Percentiles rank a stretch among this genome's conserved stretches.
These are phyloP conservation scores for Aspergillus pseudoterreus DNA, from an alignment of 2,329 filamentous ascomycete species.

Conservation along the genomic window DNA sequence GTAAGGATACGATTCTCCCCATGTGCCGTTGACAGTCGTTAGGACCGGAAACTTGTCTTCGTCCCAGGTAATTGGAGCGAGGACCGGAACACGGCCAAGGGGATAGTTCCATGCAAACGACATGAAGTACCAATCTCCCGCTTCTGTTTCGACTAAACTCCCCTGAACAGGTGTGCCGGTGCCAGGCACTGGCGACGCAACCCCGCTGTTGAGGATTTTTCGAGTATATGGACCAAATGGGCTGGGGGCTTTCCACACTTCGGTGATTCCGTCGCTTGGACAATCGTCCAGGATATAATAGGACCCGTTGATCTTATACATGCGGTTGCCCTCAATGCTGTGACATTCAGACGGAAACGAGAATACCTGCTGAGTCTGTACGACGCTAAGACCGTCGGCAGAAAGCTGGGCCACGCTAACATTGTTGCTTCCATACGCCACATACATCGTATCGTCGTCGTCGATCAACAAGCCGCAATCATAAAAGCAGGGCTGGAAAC, in stretches of 20 bases:
- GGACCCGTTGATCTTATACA: slow-evolving; percentile 47
- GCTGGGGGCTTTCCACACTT: slow-evolving; percentile 37
- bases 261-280: slow-evolving; percentile 45
- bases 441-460: slow-evolving; percentile 57
- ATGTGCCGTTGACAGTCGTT: slow-evolving; percentile 42
- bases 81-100: slow-evolving; percentile 54
- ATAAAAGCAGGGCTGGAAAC: slow-evolving; percentile 52
- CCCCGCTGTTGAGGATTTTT: slow-evolving; percentile 41
- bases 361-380: slow-evolving; percentile 46
- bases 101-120: slow-evolving; percentile 56
- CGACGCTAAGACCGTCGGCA: slow-evolving; percentile 46
- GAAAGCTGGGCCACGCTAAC: slow-evolving; percentile 52
- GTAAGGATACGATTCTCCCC: slow-evolving; percentile 37
- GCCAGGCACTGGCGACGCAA: slow-evolving; percentile 43
- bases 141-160: slow-evolving; percentile 50
- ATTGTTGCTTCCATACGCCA: slow-evolving; percentile 51
- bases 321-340: slow-evolving; percentile 41
- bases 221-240: slow-evolving; percentile 53
- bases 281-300: slow-evolving; percentile 54
- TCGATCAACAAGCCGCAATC: slow-evolving; percentile 54
- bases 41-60: slow-evolving; percentile 51
- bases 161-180: slow-evolving; percentile 54
- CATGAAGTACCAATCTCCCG: slow-evolving; percentile 58
- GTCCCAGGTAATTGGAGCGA: slow-evolving; percentile 53
- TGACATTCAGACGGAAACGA: slow-evolving; percentile 29